Conservation (phyloP, 768 basidiomycete species). For the Macrolepiota fuliginosa region DNA sequence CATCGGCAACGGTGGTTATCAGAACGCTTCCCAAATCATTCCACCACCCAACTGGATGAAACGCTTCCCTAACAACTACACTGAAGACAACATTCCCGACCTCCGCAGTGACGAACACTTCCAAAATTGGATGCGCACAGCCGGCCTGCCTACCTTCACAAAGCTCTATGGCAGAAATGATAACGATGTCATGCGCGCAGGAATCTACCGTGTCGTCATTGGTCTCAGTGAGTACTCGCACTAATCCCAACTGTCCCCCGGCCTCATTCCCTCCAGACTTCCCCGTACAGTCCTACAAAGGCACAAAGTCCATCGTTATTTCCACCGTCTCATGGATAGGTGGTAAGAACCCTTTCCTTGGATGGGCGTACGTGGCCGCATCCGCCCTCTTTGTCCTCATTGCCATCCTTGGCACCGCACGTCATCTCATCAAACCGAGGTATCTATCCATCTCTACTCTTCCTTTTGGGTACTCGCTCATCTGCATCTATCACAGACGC, state of each 20-base stretch:
- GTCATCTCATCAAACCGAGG: slow-evolving; percentile 93
- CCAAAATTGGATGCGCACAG: slow-evolving; percentile 99
- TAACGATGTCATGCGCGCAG: slow-evolving; percentile 62
- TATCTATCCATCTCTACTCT: slow-evolving; percentile 26
- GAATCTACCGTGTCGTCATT: slow-evolving; percentile 72
- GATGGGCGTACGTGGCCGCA: slow-evolving; percentile 95
- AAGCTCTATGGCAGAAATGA: slow-evolving; percentile 96
- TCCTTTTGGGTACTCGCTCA: slow-evolving; percentile 5
- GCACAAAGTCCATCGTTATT: slow-evolving; percentile 96
- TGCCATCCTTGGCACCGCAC: slow-evolving; percentile 83
- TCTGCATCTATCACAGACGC: slow-evolving; percentile 52
- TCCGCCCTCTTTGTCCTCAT: slow-evolving; percentile 85
- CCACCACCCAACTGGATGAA: slow-evolving; percentile 92
- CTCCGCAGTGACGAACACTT: slow-evolving; percentile 83
- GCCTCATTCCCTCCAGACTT: slow-evolving; percentile 57
- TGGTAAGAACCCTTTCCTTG: slow-evolving; percentile 97
- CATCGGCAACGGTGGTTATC: slow-evolving; percentile 44
- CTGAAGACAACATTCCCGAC: slow-evolving; percentile 61
- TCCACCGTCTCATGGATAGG: slow-evolving; percentile 99
- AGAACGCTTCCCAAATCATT: slow-evolving; percentile 59
- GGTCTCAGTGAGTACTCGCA: slow-evolving; percentile 68
- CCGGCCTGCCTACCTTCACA: slow-evolving; percentile 94
- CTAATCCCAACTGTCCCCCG: slow-evolving; percentile 12
- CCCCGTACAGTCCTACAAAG: slow-evolving; percentile 86
- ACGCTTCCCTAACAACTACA: slow-evolving; percentile 76